phyloP scores from a whole-genome alignment of 257 asterid species.

The Solanum pennellii region DNA sequence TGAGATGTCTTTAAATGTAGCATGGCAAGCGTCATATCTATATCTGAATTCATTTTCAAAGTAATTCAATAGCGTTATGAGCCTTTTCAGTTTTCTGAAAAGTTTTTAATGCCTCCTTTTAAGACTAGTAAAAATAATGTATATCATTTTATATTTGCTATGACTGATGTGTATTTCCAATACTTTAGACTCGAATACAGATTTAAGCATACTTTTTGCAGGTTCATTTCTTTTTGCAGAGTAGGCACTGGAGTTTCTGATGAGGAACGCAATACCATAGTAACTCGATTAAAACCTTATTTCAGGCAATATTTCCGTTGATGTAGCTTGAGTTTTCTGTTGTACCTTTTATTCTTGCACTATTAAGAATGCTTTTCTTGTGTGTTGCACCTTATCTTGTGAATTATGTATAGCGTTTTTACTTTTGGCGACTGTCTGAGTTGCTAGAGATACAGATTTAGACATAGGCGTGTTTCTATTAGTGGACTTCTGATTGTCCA shows the following conservation, averaged over 20 bases:
- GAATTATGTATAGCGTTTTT: not conserved
- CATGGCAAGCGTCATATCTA: not conserved
- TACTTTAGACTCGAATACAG: conserved; percentile 2
- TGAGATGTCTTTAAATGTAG: not conserved
- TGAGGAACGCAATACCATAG: conserved; percentile 73
- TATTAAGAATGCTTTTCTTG: not conserved
- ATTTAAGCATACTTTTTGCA: conserved; percentile 39
- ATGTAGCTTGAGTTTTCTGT: not conserved
- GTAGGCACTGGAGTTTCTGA: conserved; percentile 99
- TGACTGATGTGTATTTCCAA: not conserved
- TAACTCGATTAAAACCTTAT: conserved; percentile 73
- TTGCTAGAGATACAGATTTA: not conserved
- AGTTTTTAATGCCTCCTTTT: not conserved
- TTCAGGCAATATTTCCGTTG: conserved; percentile 39
- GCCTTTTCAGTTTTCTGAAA: not conserved
- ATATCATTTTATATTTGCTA: not conserved
- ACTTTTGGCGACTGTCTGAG: not conserved
- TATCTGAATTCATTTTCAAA: not conserved
- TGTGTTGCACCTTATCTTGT: not conserved
- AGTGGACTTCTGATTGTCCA: not conserved
- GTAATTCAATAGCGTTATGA: not conserved
- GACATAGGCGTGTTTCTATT: not conserved
- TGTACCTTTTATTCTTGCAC: not conserved
- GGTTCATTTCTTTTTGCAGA: conserved; percentile 91
- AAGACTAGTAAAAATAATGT: not conserved